Base-by-base conservation (phyloP, 352 stramenopile genomes). In the Globisporangium cederbergense region DNA sequence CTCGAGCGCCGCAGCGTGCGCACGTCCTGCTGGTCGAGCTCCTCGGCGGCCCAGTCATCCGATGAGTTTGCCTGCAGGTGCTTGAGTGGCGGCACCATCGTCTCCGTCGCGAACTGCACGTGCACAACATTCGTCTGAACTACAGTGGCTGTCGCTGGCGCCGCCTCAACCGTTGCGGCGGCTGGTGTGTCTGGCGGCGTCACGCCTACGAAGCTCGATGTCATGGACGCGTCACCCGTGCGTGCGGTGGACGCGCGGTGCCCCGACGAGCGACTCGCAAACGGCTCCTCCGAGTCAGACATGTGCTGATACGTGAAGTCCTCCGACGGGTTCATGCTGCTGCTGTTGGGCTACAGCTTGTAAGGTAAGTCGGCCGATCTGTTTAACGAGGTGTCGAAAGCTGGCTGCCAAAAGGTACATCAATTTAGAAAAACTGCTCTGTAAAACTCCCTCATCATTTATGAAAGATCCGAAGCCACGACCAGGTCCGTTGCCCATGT, bases 271-370 rank as follows among this genome's bases (percentile, higher is more conserved):
- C 53, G 51, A 16, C 30, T n/a, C 16, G 13, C 11, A n/a, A 14
- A n/a, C 40, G 54, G 10, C 45, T 52, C 55, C 3, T 63, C 62
- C 4, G 54, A 36, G 28, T 64, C 55, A 16, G 46, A 49, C 45
- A 68, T n/a, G 18, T 34, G 34, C 32, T 38, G 55, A 30, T 68
- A 68, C 11, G 46, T 4, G 30, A 68, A 68, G 20, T 68, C 62
- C 6, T 59, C 61, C 1, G 42, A 51, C 18, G 52, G 5, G 42
- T 52, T 53, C 40, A 60, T 60, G 30, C 32, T 28, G 32, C 13
- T 36, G 28, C n/a, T 46, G 45, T 46, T 52, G 56, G 32, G 47
- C 11, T 54, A 9, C 18, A 4, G 6, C 9, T 54, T 11, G 22
- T 54, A 28, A 28, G 49, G 38, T 43, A 43, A 43, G 38, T 3